Evolutionary conservation across 2,329 filamentous ascomycete species (phyloP), one percentile per base, ranked within the genome.

Genomic region (Aureobasidium sp.): DNA sequence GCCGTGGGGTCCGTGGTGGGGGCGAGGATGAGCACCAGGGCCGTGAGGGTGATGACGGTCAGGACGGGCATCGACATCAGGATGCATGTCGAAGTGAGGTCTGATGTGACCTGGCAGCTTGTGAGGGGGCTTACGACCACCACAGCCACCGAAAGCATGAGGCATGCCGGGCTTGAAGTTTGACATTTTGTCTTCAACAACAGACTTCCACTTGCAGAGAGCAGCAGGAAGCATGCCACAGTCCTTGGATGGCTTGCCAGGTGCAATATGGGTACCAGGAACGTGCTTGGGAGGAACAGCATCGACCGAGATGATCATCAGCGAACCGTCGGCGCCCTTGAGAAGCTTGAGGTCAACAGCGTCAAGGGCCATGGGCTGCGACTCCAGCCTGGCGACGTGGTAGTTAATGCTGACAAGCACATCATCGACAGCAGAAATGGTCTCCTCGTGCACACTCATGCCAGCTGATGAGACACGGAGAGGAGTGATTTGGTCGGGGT

Each of bases 271-370:
- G 58, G 42, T 36, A 57, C 44, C 36, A 64, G 69, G 48, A 66
- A 74, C 69, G 55, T 62, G 62, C 59, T 59, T 55, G 29, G 13
- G 53, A 51, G 64, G 59, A 53, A 62, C 36, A 57, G 51, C 42
- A 41, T 78, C 72, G 44, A 83, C 73, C 45, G 74, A 74, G 47
- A 75, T 78, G 65, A 89, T 83, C 70, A 83, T 72, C 41, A 88
- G 75, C 53, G 81, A 79, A 59, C 79, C 80, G 16, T 73, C 73
- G 4, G 79, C 77, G 1, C 81, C 83, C 76, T 85, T 82, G 70
- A 90, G 77, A 21, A 90, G 75, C 66, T 81, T 82, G 49, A 89
- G 76, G 49, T 82, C 79, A 62, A 90, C 77, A 32, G 75, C 78
- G 48, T 82, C 74, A 60, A 87, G 72, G 62, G 85, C 83, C 47